phyloP scores from a whole-genome alignment of 495 filamentous ascomycete species.

The Achaetomiella virescens region DNA sequence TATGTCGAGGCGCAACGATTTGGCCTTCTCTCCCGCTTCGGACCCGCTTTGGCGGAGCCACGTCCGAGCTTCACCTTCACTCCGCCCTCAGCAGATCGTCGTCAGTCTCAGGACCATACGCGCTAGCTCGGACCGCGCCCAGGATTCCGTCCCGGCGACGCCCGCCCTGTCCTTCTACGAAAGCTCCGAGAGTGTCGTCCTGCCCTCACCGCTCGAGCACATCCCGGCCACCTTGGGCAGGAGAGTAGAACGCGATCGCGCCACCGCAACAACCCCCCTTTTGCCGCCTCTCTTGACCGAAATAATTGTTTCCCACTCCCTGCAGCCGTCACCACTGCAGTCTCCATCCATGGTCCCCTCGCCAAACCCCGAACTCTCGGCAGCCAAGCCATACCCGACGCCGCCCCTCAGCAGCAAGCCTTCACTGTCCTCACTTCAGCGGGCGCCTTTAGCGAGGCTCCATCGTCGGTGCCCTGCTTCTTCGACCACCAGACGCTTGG shows the following conservation, averaged over 20 bases:
- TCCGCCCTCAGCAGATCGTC: slow-evolving; percentile 62
- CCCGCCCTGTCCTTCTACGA: slow-evolving; percentile 63
- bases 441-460: slow-evolving; percentile 30
- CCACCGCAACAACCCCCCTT: slow-evolving; percentile 69
- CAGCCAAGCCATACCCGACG: slow-evolving; percentile 47
- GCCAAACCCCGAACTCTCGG: slow-evolving; percentile 20
- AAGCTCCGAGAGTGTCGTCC: slow-evolving; percentile 42
- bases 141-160: slow-evolving; percentile 56
- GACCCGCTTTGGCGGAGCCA: slow-evolving; percentile 38
- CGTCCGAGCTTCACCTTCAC: slow-evolving; percentile 36
- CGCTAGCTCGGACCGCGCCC: slow-evolving; percentile 41
- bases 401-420: slow-evolving; percentile 76
- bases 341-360: slow-evolving; percentile 58
- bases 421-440: slow-evolving; percentile 68
- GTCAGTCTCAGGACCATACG: slow-evolving; percentile 54
- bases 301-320: slow-evolving; percentile 23
- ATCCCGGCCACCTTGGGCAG: slow-evolving; percentile 48
- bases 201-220: slow-evolving; percentile 50
- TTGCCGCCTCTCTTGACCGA: slow-evolving; percentile 73
- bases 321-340: slow-evolving; percentile 70
- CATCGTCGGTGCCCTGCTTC: slow-evolving; percentile 49
- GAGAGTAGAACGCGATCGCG: slow-evolving; percentile 51
- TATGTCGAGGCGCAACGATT: slow-evolving; percentile 42
- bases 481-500: slow-evolving; percentile 72
- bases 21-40: slow-evolving; percentile 42